These are phyloP conservation scores for Calonectria hawksworthii DNA, from an alignment of 2,329 filamentous ascomycete species.

Conservation along the genomic window DNA sequence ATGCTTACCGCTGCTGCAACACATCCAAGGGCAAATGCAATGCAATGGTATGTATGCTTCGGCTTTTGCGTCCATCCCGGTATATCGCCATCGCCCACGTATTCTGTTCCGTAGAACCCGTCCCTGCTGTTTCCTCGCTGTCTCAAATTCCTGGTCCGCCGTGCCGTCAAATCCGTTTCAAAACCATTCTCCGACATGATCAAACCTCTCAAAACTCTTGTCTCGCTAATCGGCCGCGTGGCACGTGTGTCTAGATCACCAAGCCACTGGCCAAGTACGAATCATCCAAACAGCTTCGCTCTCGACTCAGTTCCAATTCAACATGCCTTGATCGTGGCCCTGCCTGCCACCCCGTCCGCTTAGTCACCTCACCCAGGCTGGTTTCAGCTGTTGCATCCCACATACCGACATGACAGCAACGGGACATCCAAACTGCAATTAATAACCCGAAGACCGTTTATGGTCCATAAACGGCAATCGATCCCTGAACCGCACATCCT, in stretches of 20 bases:
- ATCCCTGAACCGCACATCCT: background rate
- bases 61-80: background rate
- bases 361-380: constrained; percentile 7
- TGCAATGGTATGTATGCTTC: no score
- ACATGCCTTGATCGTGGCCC: background rate
- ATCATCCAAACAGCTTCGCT: background rate
- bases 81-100: background rate
- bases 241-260: constrained; percentile 11
- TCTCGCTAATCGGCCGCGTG: constrained; percentile 26
- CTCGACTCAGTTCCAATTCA: background rate
- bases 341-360: background rate
- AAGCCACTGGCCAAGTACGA: background rate
- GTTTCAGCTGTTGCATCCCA: constrained; percentile 4
- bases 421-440: background rate
- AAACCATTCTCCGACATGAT: constrained; percentile 13
- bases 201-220: background rate
- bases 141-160: background rate
- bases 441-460: no score
- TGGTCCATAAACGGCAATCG: background rate
- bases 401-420: background rate
- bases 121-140: constrained; percentile 8
- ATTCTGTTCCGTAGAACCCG: background rate
- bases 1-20: background rate
- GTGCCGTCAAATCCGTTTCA: constrained; percentile 22
- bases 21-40: background rate